phyloP scores from a whole-genome alignment of 148 eudicot genomes.

The Silene uniflora region DNA sequence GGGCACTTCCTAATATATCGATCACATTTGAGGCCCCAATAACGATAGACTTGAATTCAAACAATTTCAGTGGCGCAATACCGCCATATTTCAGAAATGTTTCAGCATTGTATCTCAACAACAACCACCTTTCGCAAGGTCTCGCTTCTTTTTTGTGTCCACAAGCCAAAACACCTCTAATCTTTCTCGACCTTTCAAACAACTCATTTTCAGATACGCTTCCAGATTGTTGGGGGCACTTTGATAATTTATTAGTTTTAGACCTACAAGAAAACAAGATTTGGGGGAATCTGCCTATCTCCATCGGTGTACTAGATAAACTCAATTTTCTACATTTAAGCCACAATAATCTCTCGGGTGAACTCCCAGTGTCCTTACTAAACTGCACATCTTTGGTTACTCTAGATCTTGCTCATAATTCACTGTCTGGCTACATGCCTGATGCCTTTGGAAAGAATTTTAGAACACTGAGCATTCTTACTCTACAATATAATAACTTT shows the following conservation, averaged over 20 bases:
- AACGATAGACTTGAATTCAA: conserved; percentile 5
- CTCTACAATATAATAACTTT: conserved; percentile 3
- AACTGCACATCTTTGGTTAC: no score
- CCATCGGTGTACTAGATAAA: conserved; percentile 4
- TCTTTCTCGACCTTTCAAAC: conserved; percentile 10
- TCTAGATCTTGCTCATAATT: no score
- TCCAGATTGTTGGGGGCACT: conserved; percentile 19
- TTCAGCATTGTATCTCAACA: background rate
- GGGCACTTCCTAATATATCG: conserved; percentile 15
- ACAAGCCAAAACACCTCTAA: background rate
- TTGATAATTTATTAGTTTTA: background rate
- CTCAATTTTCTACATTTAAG: conserved; percentile 8
- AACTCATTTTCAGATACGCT: conserved; percentile 14
- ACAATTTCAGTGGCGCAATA: no score
- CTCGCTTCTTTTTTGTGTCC: conserved; percentile 3
- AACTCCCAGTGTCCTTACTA: conserved; percentile 6
- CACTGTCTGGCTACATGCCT: conserved; percentile 15
- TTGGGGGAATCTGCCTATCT: conserved; percentile 4
- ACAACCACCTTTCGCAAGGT: conserved; percentile 18
- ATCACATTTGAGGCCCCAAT: background rate
- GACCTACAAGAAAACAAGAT: conserved; percentile 1
- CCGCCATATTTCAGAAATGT: conserved; percentile 12
- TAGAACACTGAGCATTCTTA: background rate
- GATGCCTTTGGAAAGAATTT: background rate
- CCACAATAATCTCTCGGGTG: conserved; percentile 17